Conservation (phyloP, 345 rosid genomes). For the Conringia planisiliqua region DNA sequence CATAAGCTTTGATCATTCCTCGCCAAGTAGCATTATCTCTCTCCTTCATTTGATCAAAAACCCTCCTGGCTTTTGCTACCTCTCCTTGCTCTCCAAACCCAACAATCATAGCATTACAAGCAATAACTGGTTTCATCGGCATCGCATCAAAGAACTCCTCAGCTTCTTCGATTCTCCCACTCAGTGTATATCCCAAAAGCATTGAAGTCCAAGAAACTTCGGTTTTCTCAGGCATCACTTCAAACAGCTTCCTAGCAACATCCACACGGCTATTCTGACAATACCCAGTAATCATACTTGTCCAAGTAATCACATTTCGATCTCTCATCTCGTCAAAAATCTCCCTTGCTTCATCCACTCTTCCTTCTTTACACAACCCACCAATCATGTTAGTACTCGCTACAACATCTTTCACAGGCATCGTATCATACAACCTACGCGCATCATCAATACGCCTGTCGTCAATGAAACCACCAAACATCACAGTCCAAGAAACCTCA, state of each 20-base stretch:
- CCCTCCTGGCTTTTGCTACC: slow-evolving; percentile 45
- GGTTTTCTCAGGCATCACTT: slow-evolving; percentile 78
- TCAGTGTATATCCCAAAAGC: slow-evolving; percentile 67
- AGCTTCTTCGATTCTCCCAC: slow-evolving; percentile 68
- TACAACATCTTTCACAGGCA: slow-evolving; percentile 73
- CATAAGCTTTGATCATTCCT: slow-evolving; percentile 70
- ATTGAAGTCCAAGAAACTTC: slow-evolving; percentile 83
- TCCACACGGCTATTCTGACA: slow-evolving; percentile 59
- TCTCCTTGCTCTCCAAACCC: slow-evolving; percentile 61
- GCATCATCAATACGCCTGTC: slow-evolving; percentile 63
- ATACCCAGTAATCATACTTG: slow-evolving; percentile 69
- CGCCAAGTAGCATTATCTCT: slow-evolving; percentile 67
- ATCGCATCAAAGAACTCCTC: slow-evolving; percentile 54
- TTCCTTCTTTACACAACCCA: slow-evolving; percentile 64
- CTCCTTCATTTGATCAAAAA: slow-evolving; percentile 57
- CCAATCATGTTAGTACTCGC: slow-evolving; percentile 78
- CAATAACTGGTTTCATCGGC: slow-evolving; percentile 53
- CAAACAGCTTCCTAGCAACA: slow-evolving; percentile 79
- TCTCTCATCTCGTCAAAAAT: slow-evolving; percentile 57
- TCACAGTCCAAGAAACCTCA: slow-evolving; percentile 81
- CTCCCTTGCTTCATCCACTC: slow-evolving; percentile 56
- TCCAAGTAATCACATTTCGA: slow-evolving; percentile 78
- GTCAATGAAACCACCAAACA: slow-evolving; percentile 67
- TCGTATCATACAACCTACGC: slow-evolving; percentile 47
- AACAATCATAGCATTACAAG: slow-evolving; percentile 70